Evolutionary conservation across 345 rosid species (phyloP).

Genomic region (Euphorbia lathyris): DNA sequence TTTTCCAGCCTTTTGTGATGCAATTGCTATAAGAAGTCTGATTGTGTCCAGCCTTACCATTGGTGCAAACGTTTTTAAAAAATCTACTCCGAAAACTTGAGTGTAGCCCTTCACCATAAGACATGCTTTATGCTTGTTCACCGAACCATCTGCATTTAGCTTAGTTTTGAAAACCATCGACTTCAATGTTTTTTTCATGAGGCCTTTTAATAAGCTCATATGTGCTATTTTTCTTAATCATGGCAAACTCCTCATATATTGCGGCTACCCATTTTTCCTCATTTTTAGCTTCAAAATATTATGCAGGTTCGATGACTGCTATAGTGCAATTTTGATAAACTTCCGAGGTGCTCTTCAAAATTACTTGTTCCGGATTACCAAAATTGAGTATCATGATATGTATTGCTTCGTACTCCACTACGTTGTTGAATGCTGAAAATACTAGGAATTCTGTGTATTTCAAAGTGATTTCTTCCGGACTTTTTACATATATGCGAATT

Average conservation of each 20-base stretch:
- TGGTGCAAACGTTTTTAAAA: neutral
- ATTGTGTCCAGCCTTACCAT: neutral
- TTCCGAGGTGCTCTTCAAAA: too few species aligned
- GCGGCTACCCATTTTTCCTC: neutral
- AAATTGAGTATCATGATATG: too few species aligned
- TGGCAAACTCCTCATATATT: neutral
- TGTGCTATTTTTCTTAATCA: neutral
- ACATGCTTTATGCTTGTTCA: neutral
- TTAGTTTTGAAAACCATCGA: neutral
- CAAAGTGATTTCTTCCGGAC: too few species aligned
- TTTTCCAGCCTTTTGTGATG: neutral
- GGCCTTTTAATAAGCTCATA: neutral
- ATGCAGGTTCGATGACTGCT: neutral
- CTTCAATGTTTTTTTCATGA: neutral
- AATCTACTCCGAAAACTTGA: neutral
- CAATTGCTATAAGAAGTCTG: neutral
- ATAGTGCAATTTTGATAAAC: neutral
- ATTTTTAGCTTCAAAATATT: neutral
- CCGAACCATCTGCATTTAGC: neutral
- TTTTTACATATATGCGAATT: too few species aligned
- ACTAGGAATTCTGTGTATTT: too few species aligned
- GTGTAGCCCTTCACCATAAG: neutral
- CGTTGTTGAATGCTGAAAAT: too few species aligned
- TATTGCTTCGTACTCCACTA: too few species aligned
- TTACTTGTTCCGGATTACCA: too few species aligned